These are phyloP conservation scores for Dalbergia oliveri DNA, from an alignment of 306 rosid species.

Conservation along the genomic window DNA sequence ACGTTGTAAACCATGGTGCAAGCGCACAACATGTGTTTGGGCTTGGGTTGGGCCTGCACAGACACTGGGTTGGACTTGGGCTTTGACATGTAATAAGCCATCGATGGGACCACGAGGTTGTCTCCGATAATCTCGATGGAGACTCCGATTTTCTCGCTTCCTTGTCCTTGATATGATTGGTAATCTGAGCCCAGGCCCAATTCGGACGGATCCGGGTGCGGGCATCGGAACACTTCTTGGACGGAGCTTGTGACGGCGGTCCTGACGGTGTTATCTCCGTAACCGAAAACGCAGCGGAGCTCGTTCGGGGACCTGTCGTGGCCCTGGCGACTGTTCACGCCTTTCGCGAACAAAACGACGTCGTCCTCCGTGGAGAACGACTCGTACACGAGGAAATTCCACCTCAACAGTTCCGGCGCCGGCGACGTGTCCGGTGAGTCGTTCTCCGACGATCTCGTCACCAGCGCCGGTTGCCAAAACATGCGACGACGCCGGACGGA, in stretches of 20 bases:
- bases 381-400: slow-evolving; percentile 70
- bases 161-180: neutral
- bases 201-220: slow-evolving; percentile 57
- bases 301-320: slow-evolving; percentile 49
- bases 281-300: slow-evolving; percentile 62
- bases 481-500: slow-evolving; percentile 54
- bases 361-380: slow-evolving; percentile 66
- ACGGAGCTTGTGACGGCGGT: slow-evolving; percentile 65
- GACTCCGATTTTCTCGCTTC: slow-evolving; percentile 42
- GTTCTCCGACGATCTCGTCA: slow-evolving; percentile 27
- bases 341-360: slow-evolving; percentile 75
- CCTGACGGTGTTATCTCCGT: slow-evolving; percentile 39
- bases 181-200: neutral
- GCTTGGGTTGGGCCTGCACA: slow-evolving; percentile 2
- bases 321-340: slow-evolving; percentile 66
- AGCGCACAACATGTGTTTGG: slow-evolving; percentile 65
- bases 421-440: neutral
- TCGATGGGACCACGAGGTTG: slow-evolving; percentile 62
- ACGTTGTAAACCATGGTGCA: slow-evolving; percentile 85
- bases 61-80: neutral
- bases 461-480: slow-evolving; percentile 54
- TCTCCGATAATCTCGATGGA: slow-evolving; percentile 59
- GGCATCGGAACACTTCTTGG: slow-evolving; percentile 82
- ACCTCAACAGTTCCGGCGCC: slow-evolving; percentile 52
- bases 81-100: slow-evolving; percentile 58